Evolutionary conservation across 805 yeast species (phyloP).

Genomic region (Sugiyamaella lignohabitans): DNA sequence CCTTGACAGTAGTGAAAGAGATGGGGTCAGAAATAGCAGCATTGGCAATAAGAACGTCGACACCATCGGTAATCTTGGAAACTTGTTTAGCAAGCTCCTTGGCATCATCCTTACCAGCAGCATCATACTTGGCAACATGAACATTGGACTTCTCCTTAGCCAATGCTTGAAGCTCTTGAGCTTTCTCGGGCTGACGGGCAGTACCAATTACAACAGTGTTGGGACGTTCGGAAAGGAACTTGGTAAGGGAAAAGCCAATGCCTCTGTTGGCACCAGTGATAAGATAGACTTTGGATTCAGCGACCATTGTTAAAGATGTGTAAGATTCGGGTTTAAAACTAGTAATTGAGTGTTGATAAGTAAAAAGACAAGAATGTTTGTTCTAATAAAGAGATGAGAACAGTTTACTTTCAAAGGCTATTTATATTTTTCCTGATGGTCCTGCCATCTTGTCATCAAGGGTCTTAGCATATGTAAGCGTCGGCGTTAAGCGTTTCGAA

Average conservation of each 20-base stretch:
- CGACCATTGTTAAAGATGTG: no score
- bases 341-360: no score
- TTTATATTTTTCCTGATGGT: no score
- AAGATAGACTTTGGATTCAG: constrained; percentile 22
- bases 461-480: no score
- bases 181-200: constrained; percentile 14
- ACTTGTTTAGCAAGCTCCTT: constrained; percentile 16
- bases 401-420: no score
- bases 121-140: constrained; percentile 24
- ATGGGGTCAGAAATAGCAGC: constrained; percentile 23
- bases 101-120: constrained; percentile 19
- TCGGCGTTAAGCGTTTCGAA: no score
- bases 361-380: no score
- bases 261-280: constrained; percentile 35
- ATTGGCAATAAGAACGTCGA: constrained; percentile 28
- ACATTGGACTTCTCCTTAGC: constrained; percentile 18
- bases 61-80: constrained; percentile 16
- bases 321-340: no score
- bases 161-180: constrained; percentile 13
- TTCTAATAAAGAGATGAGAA: no score
- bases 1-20: not conserved
- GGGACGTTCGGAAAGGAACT: constrained; percentile 22
- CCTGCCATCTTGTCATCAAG: no score
- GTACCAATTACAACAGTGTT: constrained; percentile 26
- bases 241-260: constrained; percentile 32